These are phyloP conservation scores for Myxozyma neotropica DNA, from an alignment of 805 yeast species.

Conservation along the genomic window DNA sequence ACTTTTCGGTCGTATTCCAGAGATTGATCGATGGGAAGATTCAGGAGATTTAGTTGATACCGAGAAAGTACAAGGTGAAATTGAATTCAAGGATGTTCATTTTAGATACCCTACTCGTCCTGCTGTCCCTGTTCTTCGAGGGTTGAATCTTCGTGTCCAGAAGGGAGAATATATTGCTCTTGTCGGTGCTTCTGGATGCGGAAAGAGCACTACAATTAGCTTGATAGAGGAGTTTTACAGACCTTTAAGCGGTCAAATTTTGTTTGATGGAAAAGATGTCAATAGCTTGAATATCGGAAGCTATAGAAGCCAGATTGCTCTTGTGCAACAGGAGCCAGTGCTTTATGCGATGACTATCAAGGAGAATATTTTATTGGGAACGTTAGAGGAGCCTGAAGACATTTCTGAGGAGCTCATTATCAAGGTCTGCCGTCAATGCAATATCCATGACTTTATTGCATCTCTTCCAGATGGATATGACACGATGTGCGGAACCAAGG, in stretches of 20 bases:
- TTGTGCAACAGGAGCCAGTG: constrained; percentile 60
- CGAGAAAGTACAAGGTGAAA: constrained; percentile 50
- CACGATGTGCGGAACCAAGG: constrained; percentile 52
- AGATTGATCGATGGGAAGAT: constrained; percentile 42
- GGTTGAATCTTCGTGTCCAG: constrained; percentile 47
- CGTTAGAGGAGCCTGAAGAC: constrained; percentile 36
- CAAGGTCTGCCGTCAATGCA: constrained; percentile 54
- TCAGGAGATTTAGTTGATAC: constrained; percentile 38
- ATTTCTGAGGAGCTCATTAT: constrained; percentile 46
- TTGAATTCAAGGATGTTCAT: constrained; percentile 49
- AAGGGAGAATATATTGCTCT: constrained; percentile 85
- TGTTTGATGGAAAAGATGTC: constrained; percentile 84
- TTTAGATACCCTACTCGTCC: constrained; percentile 41
- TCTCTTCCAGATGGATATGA: constrained; percentile 60
- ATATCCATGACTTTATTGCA: constrained; percentile 53
- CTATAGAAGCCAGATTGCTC: constrained; percentile 57
- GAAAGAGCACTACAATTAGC: constrained; percentile 50
- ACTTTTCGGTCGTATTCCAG: constrained; percentile 43
- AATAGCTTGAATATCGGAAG: constrained; percentile 59
- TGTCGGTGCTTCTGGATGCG: constrained; percentile 83
- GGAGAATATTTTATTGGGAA: constrained; percentile 63
- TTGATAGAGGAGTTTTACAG: constrained; percentile 60
- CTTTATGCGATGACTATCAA: constrained; percentile 77
- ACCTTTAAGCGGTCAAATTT: constrained; percentile 50
- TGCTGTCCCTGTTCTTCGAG: constrained; percentile 37